Base-by-base conservation (phyloP, 495 filamentous ascomycete species). In the Hamigera avellanea region DNA sequence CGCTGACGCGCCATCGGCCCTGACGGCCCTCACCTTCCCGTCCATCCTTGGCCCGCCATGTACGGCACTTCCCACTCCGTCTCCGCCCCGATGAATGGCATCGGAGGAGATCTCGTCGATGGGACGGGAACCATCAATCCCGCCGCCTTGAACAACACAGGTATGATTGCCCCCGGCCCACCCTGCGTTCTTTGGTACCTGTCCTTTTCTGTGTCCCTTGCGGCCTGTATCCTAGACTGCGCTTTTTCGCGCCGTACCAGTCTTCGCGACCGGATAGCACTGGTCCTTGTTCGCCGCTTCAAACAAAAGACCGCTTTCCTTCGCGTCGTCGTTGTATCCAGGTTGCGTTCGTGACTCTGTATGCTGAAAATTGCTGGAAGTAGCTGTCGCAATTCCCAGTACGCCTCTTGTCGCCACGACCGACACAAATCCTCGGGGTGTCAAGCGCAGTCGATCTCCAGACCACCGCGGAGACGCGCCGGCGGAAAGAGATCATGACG, bases 361-460 rank as follows among this genome's bases (percentile, higher is more conserved):
- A 23, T 4, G 9, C 21, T 23, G 21, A 23, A 4, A 5, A 9
- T 9, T 4, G 5, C 9, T 23, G 21, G 5, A 5, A 23, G 21
- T 65, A 39, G 54, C 56, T 50, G 52, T 52, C 39, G 44, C 50
- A 33, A 50, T 72, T 37, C 63, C 67, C 41, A 48, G 59, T 35
- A 53, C 62, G 33, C 53, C 66, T 15, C 53, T 59, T 53, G 50
- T 66, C 45, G 52, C 57, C 43, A 61, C 66, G 48, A 66, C 67
- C 44, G 69, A 70, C 50, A 56, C 57, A 33, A 70, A 54, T 41
- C 75, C 86, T 45, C 80, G 91, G 56, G 86, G 87, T 43, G 59
- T 85, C 54, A 98, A 96, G 69, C 78, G 91, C 62, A 91, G 84
- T 75, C 86, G 86, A 39, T 95, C 91, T 36, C 88, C 86, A 48